Percentiles rank a stretch among this genome's conserved stretches.
phyloP scores from a whole-genome alignment of 2,329 filamentous ascomycete genomes.

The Trichoderma sp. region DNA sequence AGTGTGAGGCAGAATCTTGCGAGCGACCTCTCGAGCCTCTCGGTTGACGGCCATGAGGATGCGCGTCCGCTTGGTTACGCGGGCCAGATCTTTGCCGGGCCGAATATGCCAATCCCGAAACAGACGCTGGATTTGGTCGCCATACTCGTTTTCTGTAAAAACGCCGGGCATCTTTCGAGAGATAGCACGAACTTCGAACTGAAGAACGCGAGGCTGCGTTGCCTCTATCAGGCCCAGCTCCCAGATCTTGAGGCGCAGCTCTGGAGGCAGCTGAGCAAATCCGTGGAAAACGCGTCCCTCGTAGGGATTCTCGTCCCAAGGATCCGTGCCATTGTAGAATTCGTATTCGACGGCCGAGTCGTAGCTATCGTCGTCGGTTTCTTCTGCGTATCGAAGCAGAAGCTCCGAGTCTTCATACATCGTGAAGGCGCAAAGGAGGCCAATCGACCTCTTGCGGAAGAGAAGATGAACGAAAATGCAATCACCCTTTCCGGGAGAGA shows the following conservation, averaged over 20 bases:
- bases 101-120: background rate
- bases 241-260: constrained; percentile 37
- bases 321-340: constrained; percentile 14
- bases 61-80: constrained; percentile 32
- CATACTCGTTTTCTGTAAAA: background rate
- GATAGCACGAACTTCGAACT: constrained; percentile 10
- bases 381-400: constrained; percentile 2
- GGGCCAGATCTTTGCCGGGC: constrained; percentile 24
- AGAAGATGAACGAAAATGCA: background rate
- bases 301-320: constrained; percentile 8
- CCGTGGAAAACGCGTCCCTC: constrained; percentile 25
- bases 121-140: background rate
- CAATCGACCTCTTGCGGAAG: background rate
- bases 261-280: constrained; percentile 34
- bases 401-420: background rate
- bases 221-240: constrained; percentile 34
- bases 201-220: constrained; percentile 25
- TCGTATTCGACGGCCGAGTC: constrained; percentile 15
- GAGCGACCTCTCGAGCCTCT: constrained; percentile 37
- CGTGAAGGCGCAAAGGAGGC: background rate
- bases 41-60: constrained; percentile 35
- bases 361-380: constrained; percentile 4
- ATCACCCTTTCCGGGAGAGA: background rate
- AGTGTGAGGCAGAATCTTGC: constrained; percentile 33
- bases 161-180: background rate